Evolutionary conservation across 179 eudicot species (phyloP), one percentile per base, ranked within the genome.

Genomic region (Spinacia oleracea): DNA sequence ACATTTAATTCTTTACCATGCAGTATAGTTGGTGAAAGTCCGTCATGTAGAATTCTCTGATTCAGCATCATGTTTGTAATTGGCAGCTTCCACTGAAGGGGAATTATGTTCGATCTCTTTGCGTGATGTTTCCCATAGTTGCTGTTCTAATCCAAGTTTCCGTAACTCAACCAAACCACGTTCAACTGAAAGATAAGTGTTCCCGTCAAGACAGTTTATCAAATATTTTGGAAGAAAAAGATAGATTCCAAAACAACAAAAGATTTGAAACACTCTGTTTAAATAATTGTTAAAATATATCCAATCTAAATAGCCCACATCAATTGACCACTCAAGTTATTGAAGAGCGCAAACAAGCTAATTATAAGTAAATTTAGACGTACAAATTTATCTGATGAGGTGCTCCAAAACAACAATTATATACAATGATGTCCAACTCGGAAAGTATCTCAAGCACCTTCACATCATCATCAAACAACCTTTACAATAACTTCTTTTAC

Each of bases 121-220:
- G 2, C 97, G 90, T 62, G 97, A 92, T 73, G 92, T 89, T 84
- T 92, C 96, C 97, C 97, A 92, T 16, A 91, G 96, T 81, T 92
- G 92, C 79, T 91, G 97, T 73, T 92, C 97, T 75, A 92, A 88
- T 14, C 93, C 93, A 71, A 92, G 86, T 81, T 91, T 92, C 84
- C 97, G 85, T 74, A 92, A 84, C 83, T 92, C 97, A 10, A 88
- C 86, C 86, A 92, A 78, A 74, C 92, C 92, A 56, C 93, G 91
- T 64, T 92, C 97, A 81, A 88, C 97, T 92, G 92, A 48, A 60
- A 85, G 45, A 83, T 11, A 74, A 76, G 43, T 9, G 73, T 21
- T 72, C 38, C 27, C 5, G 29, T 65, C 69, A 65, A 79, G 32
- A 65, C 45, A 42, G 8, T 65, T 64, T 15, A 31, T 18, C 29